Percentiles rank a stretch among this genome's conserved stretches.
Conservation (phyloP, 441 rosid genomes). For the Croton laevigatus region DNA sequence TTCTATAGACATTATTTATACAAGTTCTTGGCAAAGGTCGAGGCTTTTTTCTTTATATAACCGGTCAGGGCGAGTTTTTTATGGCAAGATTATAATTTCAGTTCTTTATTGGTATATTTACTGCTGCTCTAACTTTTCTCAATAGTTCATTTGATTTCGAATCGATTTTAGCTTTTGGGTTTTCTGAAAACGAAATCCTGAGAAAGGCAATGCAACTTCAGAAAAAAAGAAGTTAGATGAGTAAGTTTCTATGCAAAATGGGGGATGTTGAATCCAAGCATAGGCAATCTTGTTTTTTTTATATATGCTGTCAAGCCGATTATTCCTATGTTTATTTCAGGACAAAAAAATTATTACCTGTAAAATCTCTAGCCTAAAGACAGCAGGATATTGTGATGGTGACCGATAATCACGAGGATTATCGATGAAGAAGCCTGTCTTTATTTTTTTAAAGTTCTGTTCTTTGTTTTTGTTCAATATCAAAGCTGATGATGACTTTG, state of each 20-base stretch:
- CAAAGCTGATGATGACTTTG: background rate
- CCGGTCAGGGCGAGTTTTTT: slow-evolving; percentile 8
- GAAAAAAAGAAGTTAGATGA: slow-evolving; percentile 5
- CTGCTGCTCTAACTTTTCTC: background rate
- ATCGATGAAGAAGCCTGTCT: background rate
- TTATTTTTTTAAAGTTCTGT: background rate
- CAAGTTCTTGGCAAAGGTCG: background rate
- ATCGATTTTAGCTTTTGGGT: background rate
- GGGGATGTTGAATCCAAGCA: slow-evolving; percentile 32
- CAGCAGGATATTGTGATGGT: slow-evolving; percentile 9
- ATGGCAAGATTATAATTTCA: background rate
- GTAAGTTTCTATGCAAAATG: background rate
- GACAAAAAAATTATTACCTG: background rate
- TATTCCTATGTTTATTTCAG: background rate
- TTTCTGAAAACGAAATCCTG: slow-evolving; percentile 6
- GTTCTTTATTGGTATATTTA: background rate
- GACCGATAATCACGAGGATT: slow-evolving; percentile 5
- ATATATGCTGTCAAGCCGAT: background rate
- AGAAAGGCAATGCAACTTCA: background rate
- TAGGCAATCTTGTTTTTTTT: background rate
- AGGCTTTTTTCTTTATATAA: background rate
- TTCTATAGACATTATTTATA: slow-evolving; percentile 30
- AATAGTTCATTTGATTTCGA: background rate
- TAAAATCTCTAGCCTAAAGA: background rate
- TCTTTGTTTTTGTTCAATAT: background rate